phyloP scores from a whole-genome alignment of 768 basidiomycete species.

The Macrolepiota albuminosa region DNA sequence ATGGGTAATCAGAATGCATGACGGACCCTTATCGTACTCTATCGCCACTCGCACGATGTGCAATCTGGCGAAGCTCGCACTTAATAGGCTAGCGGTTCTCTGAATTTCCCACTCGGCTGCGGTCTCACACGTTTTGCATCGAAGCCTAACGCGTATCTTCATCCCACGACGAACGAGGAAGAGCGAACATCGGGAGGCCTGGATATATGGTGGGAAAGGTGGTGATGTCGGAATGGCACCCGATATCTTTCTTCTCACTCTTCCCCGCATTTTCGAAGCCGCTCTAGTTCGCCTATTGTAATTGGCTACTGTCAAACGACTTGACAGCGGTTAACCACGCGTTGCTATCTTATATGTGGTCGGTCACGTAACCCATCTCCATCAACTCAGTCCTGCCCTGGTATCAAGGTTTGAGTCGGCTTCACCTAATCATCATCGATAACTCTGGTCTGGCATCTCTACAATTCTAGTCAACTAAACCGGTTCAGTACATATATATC shows the following conservation, averaged over 20 bases:
- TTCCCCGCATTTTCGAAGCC: neutral
- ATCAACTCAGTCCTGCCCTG: no score
- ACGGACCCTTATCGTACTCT: neutral
- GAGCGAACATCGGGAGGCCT: neutral
- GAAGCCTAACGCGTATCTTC: neutral
- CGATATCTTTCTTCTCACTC: neutral
- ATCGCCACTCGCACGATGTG: neutral
- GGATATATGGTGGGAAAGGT: neutral
- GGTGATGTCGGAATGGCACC: neutral
- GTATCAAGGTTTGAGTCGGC: neutral
- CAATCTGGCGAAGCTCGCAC: neutral
- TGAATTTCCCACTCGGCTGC: neutral
- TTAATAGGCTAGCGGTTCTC: neutral
- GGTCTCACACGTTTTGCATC: neutral
- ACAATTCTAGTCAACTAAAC: neutral
- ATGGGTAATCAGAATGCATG: conserved; percentile 15
- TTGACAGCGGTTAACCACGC: neutral
- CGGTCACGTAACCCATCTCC: neutral
- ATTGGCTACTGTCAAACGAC: neutral
- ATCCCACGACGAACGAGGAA: neutral
- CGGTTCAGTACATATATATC: neutral
- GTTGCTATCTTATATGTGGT: neutral
- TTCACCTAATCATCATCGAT: neutral
- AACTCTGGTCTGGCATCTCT: neutral
- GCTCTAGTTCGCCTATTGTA: neutral